These are phyloP conservation scores for Lasiosphaeria hispida DNA, from an alignment of 495 filamentous ascomycete genomes.

Conservation along the genomic window DNA sequence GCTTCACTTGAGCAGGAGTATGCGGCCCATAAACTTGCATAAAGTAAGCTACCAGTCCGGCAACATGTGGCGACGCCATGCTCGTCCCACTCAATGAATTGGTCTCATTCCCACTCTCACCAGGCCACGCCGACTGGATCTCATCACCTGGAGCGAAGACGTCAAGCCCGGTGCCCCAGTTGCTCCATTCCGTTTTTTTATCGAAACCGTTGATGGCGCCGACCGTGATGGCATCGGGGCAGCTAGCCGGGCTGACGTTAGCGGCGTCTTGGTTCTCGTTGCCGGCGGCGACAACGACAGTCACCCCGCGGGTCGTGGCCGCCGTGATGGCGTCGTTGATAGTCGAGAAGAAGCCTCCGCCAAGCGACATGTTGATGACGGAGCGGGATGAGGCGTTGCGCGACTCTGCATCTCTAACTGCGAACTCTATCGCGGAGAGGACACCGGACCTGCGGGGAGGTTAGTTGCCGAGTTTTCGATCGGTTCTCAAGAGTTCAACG, in stretches of 20 bases:
- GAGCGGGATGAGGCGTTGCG: constrained; percentile 34
- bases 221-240: constrained; percentile 51
- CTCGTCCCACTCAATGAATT: constrained; percentile 58
- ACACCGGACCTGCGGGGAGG: constrained; percentile 38
- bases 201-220: constrained; percentile 49
- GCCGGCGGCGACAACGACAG: constrained; percentile 48
- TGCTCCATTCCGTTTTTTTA: constrained; percentile 50
- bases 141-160: constrained; percentile 54
- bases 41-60: constrained; percentile 56
- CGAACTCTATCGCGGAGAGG: constrained; percentile 54
- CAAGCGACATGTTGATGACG: constrained; percentile 51
- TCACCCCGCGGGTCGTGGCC: constrained; percentile 43
- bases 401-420: constrained; percentile 42
- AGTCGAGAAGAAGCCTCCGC: constrained; percentile 47
- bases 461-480: background rate
- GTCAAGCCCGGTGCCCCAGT: constrained; percentile 56
- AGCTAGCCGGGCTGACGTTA: constrained; percentile 50
- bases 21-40: constrained; percentile 28
- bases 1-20: constrained; percentile 7
- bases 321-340: constrained; percentile 49
- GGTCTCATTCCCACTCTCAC: constrained; percentile 2
- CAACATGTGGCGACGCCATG: constrained; percentile 60
- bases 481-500: no score
- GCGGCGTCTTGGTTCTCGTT: constrained; percentile 40
- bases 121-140: constrained; percentile 29